These are phyloP conservation scores for Corrigiola litoralis DNA, from an alignment of 179 eudicot species.

Conservation along the genomic window DNA sequence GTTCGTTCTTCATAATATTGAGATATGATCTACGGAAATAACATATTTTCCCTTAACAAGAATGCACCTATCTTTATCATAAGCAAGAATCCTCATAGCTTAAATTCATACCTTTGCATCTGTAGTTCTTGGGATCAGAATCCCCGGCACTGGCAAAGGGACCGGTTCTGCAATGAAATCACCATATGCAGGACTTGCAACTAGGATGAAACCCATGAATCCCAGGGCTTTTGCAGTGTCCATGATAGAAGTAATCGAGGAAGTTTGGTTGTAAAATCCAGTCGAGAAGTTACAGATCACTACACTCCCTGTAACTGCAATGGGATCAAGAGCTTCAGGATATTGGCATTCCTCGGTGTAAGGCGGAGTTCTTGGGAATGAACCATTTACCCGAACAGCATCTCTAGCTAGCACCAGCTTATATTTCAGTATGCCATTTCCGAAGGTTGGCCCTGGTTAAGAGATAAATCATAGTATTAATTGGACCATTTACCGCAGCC, in stretches of 20 bases:
- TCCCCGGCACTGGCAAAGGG: constrained; percentile 73
- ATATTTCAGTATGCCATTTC: constrained; percentile 49
- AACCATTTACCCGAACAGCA: constrained; percentile 51
- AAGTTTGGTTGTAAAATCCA: constrained; percentile 76
- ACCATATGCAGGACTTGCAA: constrained; percentile 73
- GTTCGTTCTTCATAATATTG: constrained; percentile 61
- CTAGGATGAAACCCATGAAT: constrained; percentile 63
- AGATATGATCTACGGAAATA: constrained; percentile 46
- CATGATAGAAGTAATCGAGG: constrained; percentile 57
- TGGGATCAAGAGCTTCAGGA: constrained; percentile 76
- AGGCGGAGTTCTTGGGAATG: constrained; percentile 55
- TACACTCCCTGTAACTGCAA: constrained; percentile 49
- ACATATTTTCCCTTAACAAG: not conserved
- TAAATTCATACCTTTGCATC: constrained; percentile 55
- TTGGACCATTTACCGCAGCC: no score
- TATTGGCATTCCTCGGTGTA: constrained; percentile 77
- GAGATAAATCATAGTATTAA: not conserved
- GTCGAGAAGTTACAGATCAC: constrained; percentile 82
- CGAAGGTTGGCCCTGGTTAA: constrained; percentile 57
- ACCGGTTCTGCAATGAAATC: constrained; percentile 82
- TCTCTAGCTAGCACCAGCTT: constrained; percentile 77
- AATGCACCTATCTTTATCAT: not conserved
- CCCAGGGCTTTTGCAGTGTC: constrained; percentile 55
- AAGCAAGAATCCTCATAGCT: not conserved
- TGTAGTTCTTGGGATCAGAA: constrained; percentile 69